These are phyloP conservation scores for Exsudoporus floridanus DNA, from an alignment of 1,284 basidiomycete genomes.

Conservation along the genomic window DNA sequence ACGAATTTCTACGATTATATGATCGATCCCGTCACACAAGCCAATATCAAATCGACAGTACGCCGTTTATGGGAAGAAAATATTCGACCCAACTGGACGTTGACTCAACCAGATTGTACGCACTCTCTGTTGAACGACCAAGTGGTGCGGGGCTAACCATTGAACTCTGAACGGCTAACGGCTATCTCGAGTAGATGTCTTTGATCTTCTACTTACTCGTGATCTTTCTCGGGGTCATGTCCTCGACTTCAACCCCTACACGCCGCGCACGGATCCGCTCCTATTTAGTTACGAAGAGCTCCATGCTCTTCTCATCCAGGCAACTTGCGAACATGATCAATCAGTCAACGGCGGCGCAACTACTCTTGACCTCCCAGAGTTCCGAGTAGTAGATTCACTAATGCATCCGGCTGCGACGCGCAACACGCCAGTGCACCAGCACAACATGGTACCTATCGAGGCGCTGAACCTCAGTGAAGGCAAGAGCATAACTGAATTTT, in stretches of 20 bases:
- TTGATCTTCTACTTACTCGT: conserved; percentile 87
- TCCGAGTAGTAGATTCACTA: conserved; percentile 73
- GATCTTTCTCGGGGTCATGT: conserved; percentile 74
- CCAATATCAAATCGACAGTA: conserved; percentile 56
- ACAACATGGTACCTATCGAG: conserved; percentile 93
- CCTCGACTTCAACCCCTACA: conserved; percentile 90
- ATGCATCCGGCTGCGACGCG: conserved; percentile 63
- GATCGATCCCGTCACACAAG: conserved; percentile 57
- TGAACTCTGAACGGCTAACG: not conserved
- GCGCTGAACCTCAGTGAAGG: conserved; percentile 79
- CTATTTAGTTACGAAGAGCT: conserved; percentile 86
- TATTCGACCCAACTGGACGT: conserved; percentile 58
- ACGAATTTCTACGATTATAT: conserved; percentile 88
- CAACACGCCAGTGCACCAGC: conserved; percentile 74
- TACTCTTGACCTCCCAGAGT: conserved; percentile 41
- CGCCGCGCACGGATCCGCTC: conserved; percentile 81
- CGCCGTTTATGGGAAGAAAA: conserved; percentile 66
- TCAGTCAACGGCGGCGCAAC: not conserved
- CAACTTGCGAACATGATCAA: not conserved
- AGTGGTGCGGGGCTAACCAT: not conserved
- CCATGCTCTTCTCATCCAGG: conserved; percentile 38
- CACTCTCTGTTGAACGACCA: conserved; percentile 8
- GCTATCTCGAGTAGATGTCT: conserved; percentile 58
- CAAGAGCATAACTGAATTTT: conserved; percentile 69
- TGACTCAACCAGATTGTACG: conserved; percentile 67